phyloP scores from a whole-genome alignment of 805 yeast genomes.

The Saccharomycopsis sp. region DNA sequence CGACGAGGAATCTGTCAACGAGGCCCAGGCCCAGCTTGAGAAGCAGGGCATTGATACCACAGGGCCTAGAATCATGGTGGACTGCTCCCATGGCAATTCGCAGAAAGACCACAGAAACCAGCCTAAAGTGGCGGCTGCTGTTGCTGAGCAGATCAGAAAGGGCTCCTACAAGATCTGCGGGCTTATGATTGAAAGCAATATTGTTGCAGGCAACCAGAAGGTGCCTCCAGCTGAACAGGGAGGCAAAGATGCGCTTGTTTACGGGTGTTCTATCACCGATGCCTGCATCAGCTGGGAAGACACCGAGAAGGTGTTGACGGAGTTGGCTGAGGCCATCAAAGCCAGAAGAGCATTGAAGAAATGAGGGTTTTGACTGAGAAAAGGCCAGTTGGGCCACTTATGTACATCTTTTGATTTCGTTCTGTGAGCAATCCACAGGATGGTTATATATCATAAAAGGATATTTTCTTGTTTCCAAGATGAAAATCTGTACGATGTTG shows the following conservation, averaged over 20 bases:
- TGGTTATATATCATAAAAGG: no score
- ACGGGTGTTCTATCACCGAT: constrained; percentile 96
- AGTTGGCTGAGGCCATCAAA: constrained; percentile 77
- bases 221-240: constrained; percentile 54
- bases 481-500: no score
- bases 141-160: constrained; percentile 70
- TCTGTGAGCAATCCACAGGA: neutral
- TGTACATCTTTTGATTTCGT: neutral
- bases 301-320: constrained; percentile 72
- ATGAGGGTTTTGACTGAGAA: constrained; percentile 3
- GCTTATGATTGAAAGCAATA: constrained; percentile 91
- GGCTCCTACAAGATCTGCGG: constrained; percentile 85
- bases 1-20: constrained; percentile 71
- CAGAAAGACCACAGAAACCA: constrained; percentile 91
- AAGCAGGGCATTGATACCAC: constrained; percentile 29
- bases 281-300: constrained; percentile 93
- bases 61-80: constrained; percentile 74
- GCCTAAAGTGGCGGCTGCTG: constrained; percentile 80
- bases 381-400: no score
- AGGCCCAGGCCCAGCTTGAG: constrained; percentile 58
- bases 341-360: constrained; percentile 54
- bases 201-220: constrained; percentile 85
- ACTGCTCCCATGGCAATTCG: constrained; percentile 97
- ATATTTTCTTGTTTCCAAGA: no score
- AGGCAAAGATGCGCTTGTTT: constrained; percentile 56